Evolutionary conservation across 2,329 filamentous ascomycete species (phyloP).

Genomic region (Geosmithia putterillii): DNA sequence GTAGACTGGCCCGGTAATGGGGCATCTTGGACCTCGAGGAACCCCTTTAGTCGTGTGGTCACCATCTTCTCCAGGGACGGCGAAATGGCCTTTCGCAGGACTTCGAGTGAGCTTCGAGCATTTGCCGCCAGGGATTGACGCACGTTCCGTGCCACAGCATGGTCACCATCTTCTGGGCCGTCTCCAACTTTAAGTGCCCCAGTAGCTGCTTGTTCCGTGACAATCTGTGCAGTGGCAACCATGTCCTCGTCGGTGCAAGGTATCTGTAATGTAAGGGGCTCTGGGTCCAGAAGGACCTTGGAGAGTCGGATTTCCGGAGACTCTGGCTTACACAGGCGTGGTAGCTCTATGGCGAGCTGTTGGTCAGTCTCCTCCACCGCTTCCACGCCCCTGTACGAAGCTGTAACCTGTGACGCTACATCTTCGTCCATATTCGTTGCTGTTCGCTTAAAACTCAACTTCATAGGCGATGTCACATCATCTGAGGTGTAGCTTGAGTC

Average conservation of each 20-base stretch:
- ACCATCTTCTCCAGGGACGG: slow-evolving; percentile 26
- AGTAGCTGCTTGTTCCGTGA: slow-evolving; percentile 57
- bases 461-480: slow-evolving; percentile 35
- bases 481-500: slow-evolving; percentile 38
- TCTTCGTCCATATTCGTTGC: slow-evolving; percentile 34
- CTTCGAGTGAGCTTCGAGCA: slow-evolving; percentile 34
- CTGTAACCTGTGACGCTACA: slow-evolving; percentile 34
- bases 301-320: slow-evolving; percentile 35
- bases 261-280: slow-evolving; percentile 34
- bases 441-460: slow-evolving; percentile 29
- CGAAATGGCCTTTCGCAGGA: slow-evolving; percentile 31
- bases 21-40: slow-evolving; percentile 45
- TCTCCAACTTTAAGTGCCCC: slow-evolving; percentile 27
- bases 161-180: slow-evolving; percentile 9
- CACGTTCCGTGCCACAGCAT: slow-evolving; percentile 15
- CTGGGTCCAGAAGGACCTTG: slow-evolving; percentile 46
- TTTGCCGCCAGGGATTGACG: slow-evolving; percentile 28
- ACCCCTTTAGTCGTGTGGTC: slow-evolving; percentile 28
- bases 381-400: slow-evolving; percentile 35
- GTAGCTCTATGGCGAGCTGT: slow-evolving; percentile 34
- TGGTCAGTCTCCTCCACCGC: slow-evolving; percentile 31
- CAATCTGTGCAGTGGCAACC: slow-evolving; percentile 55
- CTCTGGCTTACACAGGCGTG: slow-evolving; percentile 33
- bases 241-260: slow-evolving; percentile 44
- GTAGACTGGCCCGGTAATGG: slow-evolving; percentile 29